Conservation (phyloP, 176 grass and related monocot genomes). For the Carex pumila region DNA sequence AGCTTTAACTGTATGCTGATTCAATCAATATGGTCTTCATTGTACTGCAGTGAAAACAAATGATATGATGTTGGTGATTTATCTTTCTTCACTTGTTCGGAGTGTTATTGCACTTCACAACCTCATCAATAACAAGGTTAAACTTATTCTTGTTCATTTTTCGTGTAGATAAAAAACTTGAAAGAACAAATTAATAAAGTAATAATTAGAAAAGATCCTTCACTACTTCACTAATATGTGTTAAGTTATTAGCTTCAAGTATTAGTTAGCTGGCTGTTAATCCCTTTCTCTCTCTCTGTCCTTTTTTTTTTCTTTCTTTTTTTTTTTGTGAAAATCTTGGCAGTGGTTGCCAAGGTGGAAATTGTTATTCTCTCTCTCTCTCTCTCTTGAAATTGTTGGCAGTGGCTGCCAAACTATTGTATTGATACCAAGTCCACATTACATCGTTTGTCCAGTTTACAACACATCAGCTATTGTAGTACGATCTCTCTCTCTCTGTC, state of each 20-base stretch:
- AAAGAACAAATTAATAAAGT: not conserved
- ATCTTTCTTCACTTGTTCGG: conserved; percentile 83
- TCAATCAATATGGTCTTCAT: not conserved
- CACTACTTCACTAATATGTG: not conserved
- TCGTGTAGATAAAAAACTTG: not conserved
- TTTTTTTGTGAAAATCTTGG: no score
- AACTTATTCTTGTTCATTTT: not conserved
- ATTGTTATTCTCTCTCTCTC: no score
- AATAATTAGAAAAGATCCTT: not conserved
- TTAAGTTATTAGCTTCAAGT: not conserved
- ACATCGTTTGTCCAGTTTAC: no score
- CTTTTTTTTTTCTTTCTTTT: no score
- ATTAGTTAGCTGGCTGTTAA: not conserved
- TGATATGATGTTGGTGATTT: conserved; percentile 99
- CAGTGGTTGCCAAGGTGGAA: no score
- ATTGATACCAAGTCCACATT: no score
- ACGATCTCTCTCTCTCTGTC: not conserved
- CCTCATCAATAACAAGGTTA: conserved; percentile 95
- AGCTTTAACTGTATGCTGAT: not conserved
- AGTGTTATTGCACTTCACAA: conserved; percentile 95
- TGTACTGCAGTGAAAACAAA: conserved; percentile 91
- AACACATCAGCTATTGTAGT: no score
- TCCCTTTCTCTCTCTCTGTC: not conserved
- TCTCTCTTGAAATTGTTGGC: not conserved
- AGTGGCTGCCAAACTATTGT: no score